Evolutionary conservation across 1,284 basidiomycete genomes (phyloP), one percentile per base, ranked within the genome.

Genomic region (Polyporus tsugae): DNA sequence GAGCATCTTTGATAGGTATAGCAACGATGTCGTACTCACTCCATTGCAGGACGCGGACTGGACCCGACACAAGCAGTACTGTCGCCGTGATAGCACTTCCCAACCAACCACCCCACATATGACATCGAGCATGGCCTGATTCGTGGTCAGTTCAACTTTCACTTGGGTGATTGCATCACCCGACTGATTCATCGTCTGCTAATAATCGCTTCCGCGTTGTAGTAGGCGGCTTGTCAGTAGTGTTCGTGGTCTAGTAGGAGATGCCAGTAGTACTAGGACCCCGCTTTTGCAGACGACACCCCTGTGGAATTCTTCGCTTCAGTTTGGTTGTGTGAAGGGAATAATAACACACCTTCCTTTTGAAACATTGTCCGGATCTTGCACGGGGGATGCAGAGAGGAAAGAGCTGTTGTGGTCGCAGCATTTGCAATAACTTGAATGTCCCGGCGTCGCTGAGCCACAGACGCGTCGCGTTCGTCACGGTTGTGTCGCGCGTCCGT

Each of bases 361-460:
- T 10, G 44, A 11, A 46, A 46, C n/a, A 22, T 9, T 22, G 29
- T 29, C 29, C 44, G 22, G 6, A 6, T 9, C 6, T 46, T 22
- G 9, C 7, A n/a, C 22, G n/a, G 22, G 9, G 44, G 44, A 46
- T 46, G 44, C 2, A 4, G n/a, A 10, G 44, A 17, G 44, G 11
- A n/a, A n/a, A 46, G 44, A n/a, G 44, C 6, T n/a, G 44, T 46
- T n/a, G 44, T 46, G 41, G 44, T 53, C 6, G 25, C n/a, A 15
- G 25, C 3, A 33, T 33, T n/a, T n/a, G n/a, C n/a, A n/a, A n/a
- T n/a, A n/a, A n/a, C n/a, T n/a, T n/a, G n/a, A n/a, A n/a, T n/a
- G n/a, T n/a, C n/a, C n/a, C n/a, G n/a, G n/a, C n/a, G n/a, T n/a
- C 25, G 29, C 46, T 49, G 22, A 49, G 52, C 52, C 52, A 53